Percentiles rank a stretch among this genome's conserved stretches.
These are phyloP conservation scores for Ceratocystis cubensis DNA, from an alignment of 2,329 filamentous ascomycete species.

Conservation along the genomic window DNA sequence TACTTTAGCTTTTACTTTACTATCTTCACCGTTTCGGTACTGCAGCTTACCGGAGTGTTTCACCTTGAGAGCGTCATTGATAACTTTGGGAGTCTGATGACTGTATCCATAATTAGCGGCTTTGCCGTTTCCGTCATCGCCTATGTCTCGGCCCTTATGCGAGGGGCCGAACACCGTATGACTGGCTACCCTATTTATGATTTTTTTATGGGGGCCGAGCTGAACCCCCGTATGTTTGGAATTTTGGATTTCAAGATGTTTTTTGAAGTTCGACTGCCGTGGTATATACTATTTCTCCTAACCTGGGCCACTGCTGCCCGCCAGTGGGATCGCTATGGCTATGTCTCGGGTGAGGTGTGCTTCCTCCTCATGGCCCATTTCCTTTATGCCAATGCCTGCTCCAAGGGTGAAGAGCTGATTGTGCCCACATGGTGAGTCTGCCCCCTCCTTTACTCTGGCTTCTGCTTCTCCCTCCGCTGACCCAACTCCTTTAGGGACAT, in stretches of 20 bases:
- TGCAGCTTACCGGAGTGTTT: constrained; percentile 78
- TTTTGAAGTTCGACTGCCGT: constrained; percentile 82
- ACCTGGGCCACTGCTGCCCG: constrained; percentile 63
- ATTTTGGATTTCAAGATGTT: constrained; percentile 95
- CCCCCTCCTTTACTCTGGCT: neutral
- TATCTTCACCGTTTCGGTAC: constrained; percentile 52
- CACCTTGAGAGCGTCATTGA: constrained; percentile 85
- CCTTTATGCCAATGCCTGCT: constrained; percentile 82
- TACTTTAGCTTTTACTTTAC: constrained; percentile 80
- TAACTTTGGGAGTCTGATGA: constrained; percentile 86
- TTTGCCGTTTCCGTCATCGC: constrained; percentile 72
- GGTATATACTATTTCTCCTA: constrained; percentile 78
- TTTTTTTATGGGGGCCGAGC: constrained; percentile 86
- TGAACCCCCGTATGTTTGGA: constrained; percentile 78
- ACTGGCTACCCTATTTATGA: constrained; percentile 75
- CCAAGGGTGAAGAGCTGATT: constrained; percentile 85
- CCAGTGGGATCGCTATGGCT: constrained; percentile 75
- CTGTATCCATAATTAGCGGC: constrained; percentile 82
- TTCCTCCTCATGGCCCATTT: constrained; percentile 85
- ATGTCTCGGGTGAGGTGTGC: constrained; percentile 69
- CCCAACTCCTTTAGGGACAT: constrained; percentile 48
- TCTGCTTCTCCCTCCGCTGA: neutral
- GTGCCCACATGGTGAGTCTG: constrained; percentile 56
- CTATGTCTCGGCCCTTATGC: constrained; percentile 69
- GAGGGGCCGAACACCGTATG: constrained; percentile 84